phyloP scores from a whole-genome alignment of 306 rosid genomes.

The Fagus sylvatica region DNA sequence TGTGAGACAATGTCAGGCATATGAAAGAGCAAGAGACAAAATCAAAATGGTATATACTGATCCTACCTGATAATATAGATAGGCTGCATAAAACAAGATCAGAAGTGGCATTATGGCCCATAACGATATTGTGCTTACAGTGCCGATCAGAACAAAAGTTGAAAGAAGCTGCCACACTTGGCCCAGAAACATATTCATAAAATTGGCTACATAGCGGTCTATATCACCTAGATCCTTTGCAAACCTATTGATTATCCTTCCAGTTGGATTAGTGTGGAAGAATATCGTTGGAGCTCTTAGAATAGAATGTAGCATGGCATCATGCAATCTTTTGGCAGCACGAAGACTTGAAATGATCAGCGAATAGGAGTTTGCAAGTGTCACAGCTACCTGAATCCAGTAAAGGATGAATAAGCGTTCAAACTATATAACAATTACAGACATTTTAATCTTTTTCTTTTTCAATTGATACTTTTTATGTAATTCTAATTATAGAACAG shows the following conservation, averaged over 20 bases:
- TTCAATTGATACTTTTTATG: not conserved
- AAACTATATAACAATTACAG: not conserved
- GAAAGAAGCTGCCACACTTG: constrained; percentile 86
- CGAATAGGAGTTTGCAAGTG: constrained; percentile 80
- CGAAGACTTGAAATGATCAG: constrained; percentile 66
- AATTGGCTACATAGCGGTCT: constrained; percentile 57
- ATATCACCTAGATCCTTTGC: constrained; percentile 81
- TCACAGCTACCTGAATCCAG: constrained; percentile 59
- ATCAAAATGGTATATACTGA: constrained; percentile 4
- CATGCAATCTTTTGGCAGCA: constrained; percentile 72
- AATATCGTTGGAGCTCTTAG: constrained; percentile 79
- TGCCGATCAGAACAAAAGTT: constrained; percentile 77
- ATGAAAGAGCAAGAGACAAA: not conserved
- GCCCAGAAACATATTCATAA: constrained; percentile 50
- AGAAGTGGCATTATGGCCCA: constrained; percentile 91
- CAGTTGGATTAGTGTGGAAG: constrained; percentile 89
- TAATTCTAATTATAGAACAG: not conserved
- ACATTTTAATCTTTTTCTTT: not conserved
- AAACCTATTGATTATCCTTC: constrained; percentile 87
- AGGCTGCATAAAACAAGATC: constrained; percentile 74
- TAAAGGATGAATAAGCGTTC: constrained; percentile 8
- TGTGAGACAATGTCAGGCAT: not conserved
- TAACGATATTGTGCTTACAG: constrained; percentile 79
- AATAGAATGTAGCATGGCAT: constrained; percentile 54
- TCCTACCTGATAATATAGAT: constrained; percentile 76